phyloP scores from a whole-genome alignment of 2,329 filamentous ascomycete genomes.

The Calonectria pauciramosa region DNA sequence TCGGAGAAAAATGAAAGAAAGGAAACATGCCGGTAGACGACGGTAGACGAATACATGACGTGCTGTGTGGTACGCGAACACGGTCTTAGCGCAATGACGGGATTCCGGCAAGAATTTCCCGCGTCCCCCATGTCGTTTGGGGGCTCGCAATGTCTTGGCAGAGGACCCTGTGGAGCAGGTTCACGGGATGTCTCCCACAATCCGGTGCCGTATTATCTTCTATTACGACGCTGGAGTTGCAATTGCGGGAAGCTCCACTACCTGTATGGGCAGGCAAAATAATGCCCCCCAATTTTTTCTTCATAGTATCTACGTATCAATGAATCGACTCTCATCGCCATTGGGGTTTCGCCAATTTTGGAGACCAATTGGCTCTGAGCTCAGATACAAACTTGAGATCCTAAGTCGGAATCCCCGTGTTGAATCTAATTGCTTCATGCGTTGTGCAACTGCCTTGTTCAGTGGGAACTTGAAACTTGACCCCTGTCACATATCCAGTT shows the following conservation, averaged over 20 bases:
- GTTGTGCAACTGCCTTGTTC: not conserved
- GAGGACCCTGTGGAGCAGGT: not conserved
- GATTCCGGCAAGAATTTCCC: not conserved
- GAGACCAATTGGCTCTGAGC: too few species aligned
- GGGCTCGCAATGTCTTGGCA: not conserved
- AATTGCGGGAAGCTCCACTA: not conserved
- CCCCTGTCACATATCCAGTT: not conserved
- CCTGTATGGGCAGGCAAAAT: not conserved
- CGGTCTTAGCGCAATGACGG: not conserved
- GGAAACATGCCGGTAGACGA: not conserved
- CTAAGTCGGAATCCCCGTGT: not conserved
- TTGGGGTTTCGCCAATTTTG: too few species aligned
- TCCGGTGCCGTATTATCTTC: not conserved
- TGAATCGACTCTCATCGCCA: too few species aligned
- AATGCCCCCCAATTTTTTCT: not conserved
- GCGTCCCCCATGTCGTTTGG: not conserved
- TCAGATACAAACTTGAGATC: not conserved
- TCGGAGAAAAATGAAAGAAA: not conserved
- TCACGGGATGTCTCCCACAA: conserved; percentile 4
- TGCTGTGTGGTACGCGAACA: not conserved
- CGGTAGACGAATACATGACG: not conserved
- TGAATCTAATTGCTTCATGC: not conserved
- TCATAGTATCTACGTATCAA: too few species aligned
- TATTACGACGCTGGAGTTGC: not conserved
- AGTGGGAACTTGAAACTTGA: not conserved